Base-by-base conservation (phyloP, 1,284 basidiomycete species). In the Fomitopsis pinicola region DNA sequence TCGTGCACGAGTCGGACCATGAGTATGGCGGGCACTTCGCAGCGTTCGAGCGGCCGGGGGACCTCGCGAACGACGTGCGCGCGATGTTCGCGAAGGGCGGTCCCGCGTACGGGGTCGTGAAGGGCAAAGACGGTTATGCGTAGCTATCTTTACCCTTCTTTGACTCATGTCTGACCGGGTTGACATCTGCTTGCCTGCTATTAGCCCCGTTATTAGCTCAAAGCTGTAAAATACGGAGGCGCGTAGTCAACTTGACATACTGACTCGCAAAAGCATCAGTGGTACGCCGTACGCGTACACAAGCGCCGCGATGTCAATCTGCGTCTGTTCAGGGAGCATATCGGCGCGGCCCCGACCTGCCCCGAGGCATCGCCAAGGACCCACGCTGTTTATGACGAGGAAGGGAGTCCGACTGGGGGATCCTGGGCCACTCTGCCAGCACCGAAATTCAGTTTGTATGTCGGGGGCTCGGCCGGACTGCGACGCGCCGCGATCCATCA, bases 301-400 rank as follows among this genome's bases (percentile, higher is more conserved):
- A 74, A 97, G 84, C 7, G 90, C 89, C 1, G 97, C 97, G 26
- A 99, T 84, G 75, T 98, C 95, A 65, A 86, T 95, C 94, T 97
- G 10, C 6, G 36, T 26, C 28, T 19, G 46, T 48, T 35, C 35
- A 22, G 22, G 22, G 26, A 22, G 50, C 38, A 48, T 35, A 19
- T 10, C 22, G 22, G 22, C 22, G 22, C 22, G 22, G 22, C 22
- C 22, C 22, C 22, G 22, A 22, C 22, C 22, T 22, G 22, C 22
- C 22, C 22, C 22, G 22, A 22, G 22, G 22, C 1, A 33, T 10
- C 14, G n/a, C 28, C 26, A 35, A 17, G 26, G 22, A 63, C 76
- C 62, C 53, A 89, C 94, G 82, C 97, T 98, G 82, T 99, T 99
- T 70, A 99, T 87, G 33, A 99, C 88, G 56, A 99, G 79, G 36